A percentile compares a stretch with the other conserved stretches of the same genome.
Conservation (phyloP, 176 grass and related monocot genomes). For the Canna indica region DNA sequence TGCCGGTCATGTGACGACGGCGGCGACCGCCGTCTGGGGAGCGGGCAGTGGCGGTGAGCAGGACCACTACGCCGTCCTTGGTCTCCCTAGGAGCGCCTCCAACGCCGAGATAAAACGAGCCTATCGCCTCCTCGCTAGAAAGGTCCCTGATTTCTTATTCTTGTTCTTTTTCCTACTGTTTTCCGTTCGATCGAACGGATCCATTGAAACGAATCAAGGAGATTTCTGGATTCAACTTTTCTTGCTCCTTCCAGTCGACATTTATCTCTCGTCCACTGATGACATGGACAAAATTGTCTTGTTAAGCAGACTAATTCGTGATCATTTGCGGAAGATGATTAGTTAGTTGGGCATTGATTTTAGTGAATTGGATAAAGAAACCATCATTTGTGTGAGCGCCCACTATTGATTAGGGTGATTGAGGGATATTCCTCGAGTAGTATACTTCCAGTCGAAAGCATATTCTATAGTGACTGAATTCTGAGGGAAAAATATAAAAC, state of each 20-base stretch:
- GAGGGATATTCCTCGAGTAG: background rate
- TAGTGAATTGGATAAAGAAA: background rate
- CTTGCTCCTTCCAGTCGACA: background rate
- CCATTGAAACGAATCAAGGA: background rate
- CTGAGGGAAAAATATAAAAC: too few relatives aligned
- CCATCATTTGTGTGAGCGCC: background rate
- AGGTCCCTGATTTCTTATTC: conserved; percentile 10
- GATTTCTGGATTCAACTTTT: background rate
- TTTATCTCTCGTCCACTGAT: background rate
- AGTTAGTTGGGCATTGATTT: background rate
- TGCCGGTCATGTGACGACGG: background rate
- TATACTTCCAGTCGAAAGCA: background rate
- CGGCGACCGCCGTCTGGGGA: background rate
- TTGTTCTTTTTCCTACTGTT: background rate
- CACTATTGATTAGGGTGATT: background rate
- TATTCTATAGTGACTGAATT: background rate
- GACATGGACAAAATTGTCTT: background rate
- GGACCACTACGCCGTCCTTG: conserved; percentile 27
- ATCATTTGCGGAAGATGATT: background rate
- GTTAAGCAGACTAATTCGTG: background rate
- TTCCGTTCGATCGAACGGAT: background rate
- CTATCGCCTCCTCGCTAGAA: conserved; percentile 27
- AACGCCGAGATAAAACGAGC: conserved; percentile 14
- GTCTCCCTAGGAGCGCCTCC: conserved; percentile 17
- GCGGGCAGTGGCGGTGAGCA: background rate